Evolutionary conservation across 225 moss, liverwort and hornwort genomes (phyloP).

Genomic region (Pseudoscleropodium purum): DNA sequence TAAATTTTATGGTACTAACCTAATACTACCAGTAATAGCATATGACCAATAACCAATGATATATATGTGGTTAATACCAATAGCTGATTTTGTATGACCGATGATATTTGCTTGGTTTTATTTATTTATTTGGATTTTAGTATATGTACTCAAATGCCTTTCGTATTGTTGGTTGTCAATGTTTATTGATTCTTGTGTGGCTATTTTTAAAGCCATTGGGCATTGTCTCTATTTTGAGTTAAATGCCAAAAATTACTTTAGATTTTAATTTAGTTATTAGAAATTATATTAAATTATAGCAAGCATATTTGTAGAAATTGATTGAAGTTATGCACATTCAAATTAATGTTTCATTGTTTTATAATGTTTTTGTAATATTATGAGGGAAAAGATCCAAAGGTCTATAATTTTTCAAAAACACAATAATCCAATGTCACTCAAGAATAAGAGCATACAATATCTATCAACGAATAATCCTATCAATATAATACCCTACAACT

Average conservation of each 20-base stretch:
- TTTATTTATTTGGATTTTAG: neutral
- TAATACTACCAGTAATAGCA: neutral
- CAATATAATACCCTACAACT: neutral
- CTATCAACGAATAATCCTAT: fast-evolving
- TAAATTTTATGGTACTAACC: neutral
- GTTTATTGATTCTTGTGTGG: neutral
- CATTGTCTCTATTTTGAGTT: neutral
- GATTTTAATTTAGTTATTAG: neutral
- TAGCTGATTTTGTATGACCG: too few species aligned
- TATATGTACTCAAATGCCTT: neutral
- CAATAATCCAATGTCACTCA: neutral
- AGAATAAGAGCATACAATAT: neutral
- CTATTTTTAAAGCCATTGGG: fast-evolving
- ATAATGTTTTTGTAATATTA: neutral
- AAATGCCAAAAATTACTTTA: neutral
- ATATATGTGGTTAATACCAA: neutral
- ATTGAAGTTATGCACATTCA: neutral
- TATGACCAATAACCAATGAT: neutral
- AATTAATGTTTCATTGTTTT: neutral
- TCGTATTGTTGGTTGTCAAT: neutral
- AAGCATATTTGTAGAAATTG: neutral
- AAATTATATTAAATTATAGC: neutral
- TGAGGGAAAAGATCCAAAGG: neutral
- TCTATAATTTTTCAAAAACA: fast-evolving
- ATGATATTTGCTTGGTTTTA: neutral